These are phyloP conservation scores for Jasminum sambac DNA, from an alignment of 257 asterid genomes.

Conservation along the genomic window DNA sequence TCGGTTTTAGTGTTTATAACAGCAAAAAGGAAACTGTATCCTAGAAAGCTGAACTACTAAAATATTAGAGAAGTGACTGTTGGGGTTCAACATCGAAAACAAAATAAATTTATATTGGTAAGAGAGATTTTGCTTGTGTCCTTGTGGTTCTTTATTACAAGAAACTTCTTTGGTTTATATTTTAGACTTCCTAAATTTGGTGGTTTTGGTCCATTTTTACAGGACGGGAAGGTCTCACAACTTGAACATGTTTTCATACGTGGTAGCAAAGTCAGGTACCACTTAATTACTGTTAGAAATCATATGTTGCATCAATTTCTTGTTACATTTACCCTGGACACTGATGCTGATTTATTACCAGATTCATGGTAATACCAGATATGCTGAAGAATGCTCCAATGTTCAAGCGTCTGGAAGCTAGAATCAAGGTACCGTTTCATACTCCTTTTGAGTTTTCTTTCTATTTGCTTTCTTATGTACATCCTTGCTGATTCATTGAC, in stretches of 20 bases:
- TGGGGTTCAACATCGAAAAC: not conserved
- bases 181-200: not conserved
- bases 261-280: slow-evolving; percentile 96
- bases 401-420: slow-evolving; percentile 95
- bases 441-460: slow-evolving; percentile 4
- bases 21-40: not conserved
- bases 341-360: slow-evolving; percentile 29
- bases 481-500: slow-evolving; percentile 26
- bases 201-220: slow-evolving; percentile 23
- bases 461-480: not conserved
- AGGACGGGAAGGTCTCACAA: slow-evolving; percentile 94
- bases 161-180: not conserved
- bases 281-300: not conserved
- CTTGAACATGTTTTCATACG: slow-evolving; percentile 97
- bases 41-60: not conserved
- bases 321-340: not conserved
- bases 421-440: slow-evolving; percentile 68
- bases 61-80: not conserved
- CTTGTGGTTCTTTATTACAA: not conserved
- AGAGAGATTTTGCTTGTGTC: not conserved
- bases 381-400: slow-evolving; percentile 99
- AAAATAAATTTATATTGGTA: not conserved
- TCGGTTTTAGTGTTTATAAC: not conserved
- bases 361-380: slow-evolving; percentile 98
- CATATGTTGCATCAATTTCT: slow-evolving; percentile 19